Base-by-base conservation (phyloP, 129 eudicot species). In the Centaurea solstitialis region DNA sequence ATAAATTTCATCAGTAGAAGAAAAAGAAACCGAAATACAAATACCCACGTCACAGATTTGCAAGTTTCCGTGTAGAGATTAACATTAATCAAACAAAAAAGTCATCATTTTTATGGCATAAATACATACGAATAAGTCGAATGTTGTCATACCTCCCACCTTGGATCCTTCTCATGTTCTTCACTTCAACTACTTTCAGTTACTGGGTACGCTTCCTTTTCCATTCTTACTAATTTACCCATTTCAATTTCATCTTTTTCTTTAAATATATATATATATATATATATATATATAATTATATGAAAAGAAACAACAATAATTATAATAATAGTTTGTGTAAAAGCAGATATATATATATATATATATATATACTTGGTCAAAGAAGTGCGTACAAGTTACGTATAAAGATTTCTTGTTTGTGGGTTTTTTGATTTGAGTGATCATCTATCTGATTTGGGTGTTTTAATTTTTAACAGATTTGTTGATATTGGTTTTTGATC, bases 91-190 rank as follows among this genome's bases (percentile, higher is more conserved):
- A 59, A 70, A 35, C 80, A 40, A 74, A 30, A 26, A 38, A 76
- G 79, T 59, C 72, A 79, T 79, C 77, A 35, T 78, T 68, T 53
- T 33, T 23, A 39, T 81, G 21, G 79, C 69, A 74, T 41, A 81
- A 74, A 65, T 45, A 18, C 12, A 70, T 41, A 79, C n/a, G 64
- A 7, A 75, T 45, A 81, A 70, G 62, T 45, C 81, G 68, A 47
- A 69, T 70, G 69, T 69, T n/a, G n/a, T n/a, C n/a, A n/a, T n/a
- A n/a, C 77, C 21, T 39, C 78, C 71, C 78, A 20, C 82, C 68
- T 71, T 74, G 26, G 75, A 83, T 83, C 82, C 86, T 83, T 79
- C 86, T 83, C 78, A 77, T 83, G 86, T 64, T 83, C 82, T 71
- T 77, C 82, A 43, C 86, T 83, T 40, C 75, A 61, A 22, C 86